Base-by-base conservation (phyloP, 352 stramenopile genomes). In the Phytophthora uliginosa region DNA sequence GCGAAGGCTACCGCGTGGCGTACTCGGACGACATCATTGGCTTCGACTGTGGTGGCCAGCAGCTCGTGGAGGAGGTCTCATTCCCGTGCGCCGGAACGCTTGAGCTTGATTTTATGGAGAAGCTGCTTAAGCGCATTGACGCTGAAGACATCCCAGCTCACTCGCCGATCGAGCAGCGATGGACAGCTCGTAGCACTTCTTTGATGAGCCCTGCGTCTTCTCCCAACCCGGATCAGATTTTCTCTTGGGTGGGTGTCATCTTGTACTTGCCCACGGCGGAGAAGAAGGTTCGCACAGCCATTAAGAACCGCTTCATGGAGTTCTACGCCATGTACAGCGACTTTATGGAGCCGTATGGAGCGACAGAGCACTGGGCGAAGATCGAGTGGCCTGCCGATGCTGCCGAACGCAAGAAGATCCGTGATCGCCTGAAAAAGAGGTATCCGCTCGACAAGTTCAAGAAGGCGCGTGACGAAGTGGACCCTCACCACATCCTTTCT, bases 31-130 rank as follows among this genome's bases (percentile, higher is more conserved):
- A 99, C 70, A 95, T 99, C 58, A 94, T 99, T 45, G 97, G 98
- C 56, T 99, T 99, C 78, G 98, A 99, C 86, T 99, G 98, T 76
- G 98, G 98, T 51, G 98, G 98, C 20, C 91, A 99, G 81, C 98
- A 99, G 82, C 98, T 98, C 77, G 98, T 99, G 4, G 94, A 96
- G 52, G 98, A 99, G 84, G 96, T 99, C 12, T 95, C 91, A 18
- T 99, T 99, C 57, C 95, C 96, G 33, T 94, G 85, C 72, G 62
- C 73, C 54, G 86, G 72, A 24, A 95, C 76, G 38, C 59, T 88
- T 22, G 98, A 99, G 51, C 90, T 99, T 9, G 85, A 98, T 57
- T 99, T 99, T 68, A 94, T 99, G 77, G 81, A 97, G 67, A 82
- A 95, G 24, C 78, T 99, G 17, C 81, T 99, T 9, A 71, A 88